Evolutionary conservation across 164 flowering plant genomes (phyloP), one percentile per base, ranked within the genome.

Genomic region (Annona squamosa): DNA sequence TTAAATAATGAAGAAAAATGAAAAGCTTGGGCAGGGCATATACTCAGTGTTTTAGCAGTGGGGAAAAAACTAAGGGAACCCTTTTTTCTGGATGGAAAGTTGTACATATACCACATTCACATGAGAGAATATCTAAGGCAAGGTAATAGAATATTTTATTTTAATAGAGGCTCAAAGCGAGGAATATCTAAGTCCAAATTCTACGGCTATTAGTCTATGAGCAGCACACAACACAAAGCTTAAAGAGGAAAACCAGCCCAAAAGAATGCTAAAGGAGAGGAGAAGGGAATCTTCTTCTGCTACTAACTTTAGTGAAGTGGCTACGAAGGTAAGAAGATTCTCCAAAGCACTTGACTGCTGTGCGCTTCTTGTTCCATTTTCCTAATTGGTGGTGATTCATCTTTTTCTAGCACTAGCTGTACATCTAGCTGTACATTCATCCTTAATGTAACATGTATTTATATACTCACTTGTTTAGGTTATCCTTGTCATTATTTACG

Each of bases 221-320:
- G 46, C 6, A 44, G 6, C 68, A 66, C 83, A 79, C 73, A 74
- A 75, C 81, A 79, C 83, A 81, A 83, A 76, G 82, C 79, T 81
- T 81, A 84, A 85, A 87, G 81, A 72, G 7, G 72, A 42, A 79
- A 75, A 74, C 69, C 57, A 65, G 67, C 43, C 63, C 71, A 69
- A 78, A 71, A 84, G 81, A 85, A 87, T 88, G 83, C 77, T 68
- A 74, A 85, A 72, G 80, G 74, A 66, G 68, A 66, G 43, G 48
- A 66, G 68, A 2, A 42, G 82, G 78, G 94, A 90, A 91, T 90
- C 97, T 89, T 80, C 89, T 13, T 83, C 88, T 88, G 89, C 88
- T 82, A 79, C 85, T 81, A 72, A 75, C 90, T 89, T 90, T 90
- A 87, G 74, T 83, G 87, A 88, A 91, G 92, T 91, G 90, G 91